phyloP scores from a whole-genome alignment of 2,329 filamentous ascomycete species.

The Aspergillaceae sp. region DNA sequence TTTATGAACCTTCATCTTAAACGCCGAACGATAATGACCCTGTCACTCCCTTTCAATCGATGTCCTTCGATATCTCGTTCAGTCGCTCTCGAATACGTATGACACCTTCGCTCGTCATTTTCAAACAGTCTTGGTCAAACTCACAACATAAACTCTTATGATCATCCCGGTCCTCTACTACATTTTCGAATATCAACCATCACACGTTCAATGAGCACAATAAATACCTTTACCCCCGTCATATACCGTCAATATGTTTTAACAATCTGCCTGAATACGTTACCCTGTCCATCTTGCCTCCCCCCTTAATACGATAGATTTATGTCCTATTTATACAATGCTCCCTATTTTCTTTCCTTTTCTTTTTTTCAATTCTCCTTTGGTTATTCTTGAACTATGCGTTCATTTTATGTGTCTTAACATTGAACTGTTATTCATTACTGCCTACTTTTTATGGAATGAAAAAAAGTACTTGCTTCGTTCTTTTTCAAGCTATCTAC shows the following conservation, averaged over 20 bases:
- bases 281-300: constrained; percentile 1
- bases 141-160: not conserved
- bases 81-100: not conserved
- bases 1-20: constrained; percentile 23
- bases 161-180: not conserved
- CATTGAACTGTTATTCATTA: too few species aligned
- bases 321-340: constrained; percentile 8
- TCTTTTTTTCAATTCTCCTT: not conserved
- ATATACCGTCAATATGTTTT: not conserved
- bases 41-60: not conserved
- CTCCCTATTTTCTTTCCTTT: not conserved
- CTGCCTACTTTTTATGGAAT: too few species aligned
- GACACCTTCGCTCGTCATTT: not conserved
- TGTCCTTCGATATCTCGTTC: not conserved
- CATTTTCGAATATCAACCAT: too few species aligned
- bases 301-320: constrained; percentile 15
- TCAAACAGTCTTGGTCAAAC: too few species aligned
- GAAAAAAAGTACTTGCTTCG: too few species aligned
- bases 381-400: too few species aligned
- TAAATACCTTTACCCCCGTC: not conserved
- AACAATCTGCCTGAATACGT: constrained; percentile 13
- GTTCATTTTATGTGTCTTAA: too few species aligned
- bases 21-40: not conserved
- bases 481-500: too few species aligned
- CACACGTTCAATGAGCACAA: not conserved